A percentile compares a stretch with the other conserved stretches of the same genome.
Evolutionary conservation across 495 filamentous ascomycete species (phyloP).

Genomic region (Penicillium roqueforti): DNA sequence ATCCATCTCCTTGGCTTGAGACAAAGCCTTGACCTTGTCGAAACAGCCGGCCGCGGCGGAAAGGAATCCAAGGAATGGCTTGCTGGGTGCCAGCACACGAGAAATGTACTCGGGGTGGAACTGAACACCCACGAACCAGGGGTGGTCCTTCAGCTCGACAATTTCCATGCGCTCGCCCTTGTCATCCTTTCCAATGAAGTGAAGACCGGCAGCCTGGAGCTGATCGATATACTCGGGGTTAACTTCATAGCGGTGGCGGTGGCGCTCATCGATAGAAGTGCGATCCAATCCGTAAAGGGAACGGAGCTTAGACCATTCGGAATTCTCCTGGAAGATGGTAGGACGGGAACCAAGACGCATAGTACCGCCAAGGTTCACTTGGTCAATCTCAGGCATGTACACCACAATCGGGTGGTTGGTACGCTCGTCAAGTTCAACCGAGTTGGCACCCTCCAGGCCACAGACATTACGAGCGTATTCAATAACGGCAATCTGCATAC

Average conservation of each 20-base stretch:
- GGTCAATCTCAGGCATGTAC: constrained; percentile 88
- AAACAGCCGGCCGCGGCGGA: constrained; percentile 67
- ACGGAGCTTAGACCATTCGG: constrained; percentile 76
- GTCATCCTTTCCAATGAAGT: constrained; percentile 68
- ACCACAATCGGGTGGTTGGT: constrained; percentile 64
- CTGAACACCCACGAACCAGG: constrained; percentile 87
- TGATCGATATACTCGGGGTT: constrained; percentile 38
- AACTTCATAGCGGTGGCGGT: constrained; percentile 46
- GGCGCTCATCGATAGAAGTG: constrained; percentile 43
- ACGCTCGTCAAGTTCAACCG: constrained; percentile 59
- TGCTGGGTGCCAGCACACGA: constrained; percentile 68
- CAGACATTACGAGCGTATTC: constrained; percentile 77
- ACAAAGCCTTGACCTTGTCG: constrained; percentile 39
- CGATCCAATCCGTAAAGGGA: constrained; percentile 59
- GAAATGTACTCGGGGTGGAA: constrained; percentile 82
- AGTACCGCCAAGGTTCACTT: constrained; percentile 73
- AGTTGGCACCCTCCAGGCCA: constrained; percentile 56
- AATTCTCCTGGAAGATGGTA: constrained; percentile 69
- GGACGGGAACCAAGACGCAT: constrained; percentile 83
- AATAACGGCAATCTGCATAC: constrained; percentile 91
- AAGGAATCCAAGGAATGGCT: constrained; percentile 81
- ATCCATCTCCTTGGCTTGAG: constrained; percentile 13
- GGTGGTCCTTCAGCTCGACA: constrained; percentile 83
- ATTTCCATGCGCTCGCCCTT: constrained; percentile 85
- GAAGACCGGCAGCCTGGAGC: constrained; percentile 32